These are phyloP conservation scores for apple (Malus domestica) DNA, from an alignment of 306 rosid genomes.

Conservation along the genomic window DNA sequence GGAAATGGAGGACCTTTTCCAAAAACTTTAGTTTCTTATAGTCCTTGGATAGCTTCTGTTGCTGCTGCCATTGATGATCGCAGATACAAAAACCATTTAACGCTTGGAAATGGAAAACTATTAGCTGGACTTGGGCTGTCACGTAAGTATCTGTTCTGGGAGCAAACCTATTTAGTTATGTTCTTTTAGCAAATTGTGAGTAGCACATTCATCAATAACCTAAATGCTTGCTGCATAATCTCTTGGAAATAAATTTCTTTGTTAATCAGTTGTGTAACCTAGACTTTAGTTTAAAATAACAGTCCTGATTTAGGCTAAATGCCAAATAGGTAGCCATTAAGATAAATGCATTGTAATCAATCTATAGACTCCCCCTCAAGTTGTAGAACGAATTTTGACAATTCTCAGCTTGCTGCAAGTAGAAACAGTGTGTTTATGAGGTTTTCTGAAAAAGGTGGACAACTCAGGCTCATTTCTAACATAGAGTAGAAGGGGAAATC, in stretches of 20 bases:
- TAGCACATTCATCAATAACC: neutral
- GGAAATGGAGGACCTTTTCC: slow-evolving; percentile 99
- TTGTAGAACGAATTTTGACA: neutral
- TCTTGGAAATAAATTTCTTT: neutral
- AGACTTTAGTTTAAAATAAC: neutral
- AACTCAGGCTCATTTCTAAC: neutral
- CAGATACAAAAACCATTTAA: slow-evolving; percentile 88
- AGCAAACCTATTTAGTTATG: neutral
- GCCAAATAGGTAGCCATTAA: neutral
- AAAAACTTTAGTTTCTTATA: slow-evolving; percentile 89
- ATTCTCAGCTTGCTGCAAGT: neutral
- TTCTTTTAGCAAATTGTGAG: neutral
- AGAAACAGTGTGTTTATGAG: neutral
- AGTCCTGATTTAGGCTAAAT: neutral
- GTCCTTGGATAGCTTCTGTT: slow-evolving; percentile 95
- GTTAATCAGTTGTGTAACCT: neutral
- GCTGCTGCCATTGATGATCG: slow-evolving; percentile 99
- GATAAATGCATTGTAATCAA: neutral
- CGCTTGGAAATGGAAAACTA: slow-evolving; percentile 89
- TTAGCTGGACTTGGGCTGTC: slow-evolving; percentile 91
- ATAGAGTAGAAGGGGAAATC: neutral
- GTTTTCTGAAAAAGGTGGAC: neutral
- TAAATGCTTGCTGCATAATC: neutral
- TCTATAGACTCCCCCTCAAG: neutral
- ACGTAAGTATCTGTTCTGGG: slow-evolving; percentile 56